Conservation (phyloP, 164 flowering plant species). For the Tetracentron sinense region DNA sequence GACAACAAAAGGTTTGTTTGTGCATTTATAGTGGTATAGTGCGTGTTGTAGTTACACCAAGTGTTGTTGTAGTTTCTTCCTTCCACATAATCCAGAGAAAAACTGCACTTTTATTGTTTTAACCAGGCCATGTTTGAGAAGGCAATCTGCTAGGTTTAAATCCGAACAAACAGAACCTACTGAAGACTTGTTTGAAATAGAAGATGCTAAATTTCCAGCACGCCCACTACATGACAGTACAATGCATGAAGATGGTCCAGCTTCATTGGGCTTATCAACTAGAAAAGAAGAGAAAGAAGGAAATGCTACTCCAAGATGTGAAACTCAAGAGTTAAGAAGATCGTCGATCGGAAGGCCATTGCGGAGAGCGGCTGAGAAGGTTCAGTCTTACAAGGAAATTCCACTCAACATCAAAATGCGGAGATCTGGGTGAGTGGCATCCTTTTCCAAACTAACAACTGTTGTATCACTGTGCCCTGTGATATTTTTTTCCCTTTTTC, state of each 20-base stretch:
- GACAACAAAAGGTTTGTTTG: slow-evolving; percentile 3
- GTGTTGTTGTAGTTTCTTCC: background rate
- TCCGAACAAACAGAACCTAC: slow-evolving; percentile 25
- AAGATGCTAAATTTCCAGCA: slow-evolving; percentile 32
- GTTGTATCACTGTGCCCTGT: background rate
- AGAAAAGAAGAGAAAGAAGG: slow-evolving; percentile 15
- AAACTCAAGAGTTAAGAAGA: slow-evolving; percentile 30
- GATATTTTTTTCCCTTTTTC: too few species aligned
- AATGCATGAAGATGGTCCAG: slow-evolving; percentile 15
- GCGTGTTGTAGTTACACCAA: background rate
- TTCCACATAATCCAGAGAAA: background rate
- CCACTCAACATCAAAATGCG: slow-evolving; percentile 63
- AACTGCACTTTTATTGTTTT: background rate
- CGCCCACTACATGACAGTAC: slow-evolving; percentile 11
- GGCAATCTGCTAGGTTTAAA: slow-evolving; percentile 55
- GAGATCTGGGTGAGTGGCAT: slow-evolving; percentile 34
- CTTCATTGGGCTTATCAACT: slow-evolving; percentile 9
- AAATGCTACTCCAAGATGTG: slow-evolving; percentile 9
- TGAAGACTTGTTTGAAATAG: slow-evolving; percentile 61
- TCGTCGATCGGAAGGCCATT: slow-evolving; percentile 69
- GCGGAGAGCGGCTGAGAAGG: slow-evolving; percentile 65
- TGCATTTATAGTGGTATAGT: background rate
- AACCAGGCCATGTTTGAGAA: slow-evolving; percentile 47
- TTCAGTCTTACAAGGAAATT: slow-evolving; percentile 64
- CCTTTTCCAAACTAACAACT: background rate